Base-by-base conservation (phyloP, 1,284 basidiomycete genomes). In the Schizophyllum amplum region DNA sequence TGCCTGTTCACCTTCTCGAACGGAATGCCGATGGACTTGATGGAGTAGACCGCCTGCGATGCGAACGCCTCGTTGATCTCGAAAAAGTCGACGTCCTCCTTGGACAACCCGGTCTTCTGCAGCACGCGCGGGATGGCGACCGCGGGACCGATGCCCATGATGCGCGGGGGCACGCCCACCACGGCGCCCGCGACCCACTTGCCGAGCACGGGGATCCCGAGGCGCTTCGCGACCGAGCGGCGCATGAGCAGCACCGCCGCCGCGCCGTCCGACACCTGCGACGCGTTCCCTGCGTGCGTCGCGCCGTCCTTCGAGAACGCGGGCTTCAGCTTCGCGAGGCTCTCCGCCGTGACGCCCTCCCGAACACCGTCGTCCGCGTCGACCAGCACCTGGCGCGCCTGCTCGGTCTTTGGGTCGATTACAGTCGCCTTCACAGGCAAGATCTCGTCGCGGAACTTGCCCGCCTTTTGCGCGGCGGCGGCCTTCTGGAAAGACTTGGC, bases 21-120 rank as follows among this genome's bases (percentile, higher is more conserved):
- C 11, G 86, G 82, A 59, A 98, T 81, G 25, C 84, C 83, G 57
- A 97, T 73, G 65, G 86, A 83, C 64, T 92, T 75, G 22, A 95
- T 75, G 50, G 79, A 85, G 75, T 90, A 94, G 57, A 94, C 75
- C 3, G 90, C 90, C 74, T 95, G 92, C 42, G 83, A 87, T 7
- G 94, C 92, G 66, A 96, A 96, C 26, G 93, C 93, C 74, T 97
- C 94, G 75, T 98, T 98, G 72, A 92, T 90, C 73, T 98, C 94
- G 73, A 78, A 98, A 69, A 97, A 91, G 75, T 97, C 93, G 63
- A 97, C 78, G 64, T 97, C 94, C 57, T 83, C 77, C 63, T 79
- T 79, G 57, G 73, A 72, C 60, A 97, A 77, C 17, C 92, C 90
- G 4, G 83, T 79, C 69, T 87, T 85, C 67, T 83, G 72, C 59